Evolutionary conservation across 331 rosid genomes (phyloP).

Genomic region (Saraca asoca): DNA sequence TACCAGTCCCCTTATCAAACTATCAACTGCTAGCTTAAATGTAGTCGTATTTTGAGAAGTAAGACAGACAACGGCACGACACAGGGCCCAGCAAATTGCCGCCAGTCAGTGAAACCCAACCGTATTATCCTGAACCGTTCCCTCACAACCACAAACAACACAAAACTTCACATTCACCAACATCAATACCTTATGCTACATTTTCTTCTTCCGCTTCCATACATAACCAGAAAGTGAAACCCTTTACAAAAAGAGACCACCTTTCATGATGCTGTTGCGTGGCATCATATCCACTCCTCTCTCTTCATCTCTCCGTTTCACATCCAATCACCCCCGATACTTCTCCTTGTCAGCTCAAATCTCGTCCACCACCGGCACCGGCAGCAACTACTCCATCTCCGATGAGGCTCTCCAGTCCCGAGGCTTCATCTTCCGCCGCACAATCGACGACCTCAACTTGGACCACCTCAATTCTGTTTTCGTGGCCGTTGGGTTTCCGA

Average conservation of each 20-base stretch:
- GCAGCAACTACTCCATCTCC: slow-evolving; percentile 45
- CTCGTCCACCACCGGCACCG: background rate
- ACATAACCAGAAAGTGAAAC: background rate
- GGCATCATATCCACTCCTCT: slow-evolving; percentile 45
- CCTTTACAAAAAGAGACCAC: background rate
- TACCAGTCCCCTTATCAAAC: too few species aligned
- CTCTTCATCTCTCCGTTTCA: slow-evolving; percentile 35
- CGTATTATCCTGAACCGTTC: background rate
- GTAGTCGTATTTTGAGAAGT: too few species aligned
- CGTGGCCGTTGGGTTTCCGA: slow-evolving; percentile 85
- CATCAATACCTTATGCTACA: background rate
- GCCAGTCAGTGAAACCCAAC: background rate
- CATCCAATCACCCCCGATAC: slow-evolving; percentile 29
- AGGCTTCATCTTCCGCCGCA: slow-evolving; percentile 71
- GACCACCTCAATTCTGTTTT: slow-evolving; percentile 72
- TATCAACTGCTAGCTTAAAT: too few species aligned
- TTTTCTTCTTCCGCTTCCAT: background rate
- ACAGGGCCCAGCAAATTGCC: background rate
- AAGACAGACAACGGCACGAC: too few species aligned
- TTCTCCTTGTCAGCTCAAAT: slow-evolving; percentile 42
- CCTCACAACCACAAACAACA: too few species aligned
- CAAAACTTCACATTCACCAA: background rate
- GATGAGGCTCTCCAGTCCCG: slow-evolving; percentile 65
- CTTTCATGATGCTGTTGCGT: slow-evolving; percentile 55
- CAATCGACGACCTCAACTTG: slow-evolving; percentile 57